Evolutionary conservation across 1,284 basidiomycete genomes (phyloP).

Genomic region (Earliella scabrosa): DNA sequence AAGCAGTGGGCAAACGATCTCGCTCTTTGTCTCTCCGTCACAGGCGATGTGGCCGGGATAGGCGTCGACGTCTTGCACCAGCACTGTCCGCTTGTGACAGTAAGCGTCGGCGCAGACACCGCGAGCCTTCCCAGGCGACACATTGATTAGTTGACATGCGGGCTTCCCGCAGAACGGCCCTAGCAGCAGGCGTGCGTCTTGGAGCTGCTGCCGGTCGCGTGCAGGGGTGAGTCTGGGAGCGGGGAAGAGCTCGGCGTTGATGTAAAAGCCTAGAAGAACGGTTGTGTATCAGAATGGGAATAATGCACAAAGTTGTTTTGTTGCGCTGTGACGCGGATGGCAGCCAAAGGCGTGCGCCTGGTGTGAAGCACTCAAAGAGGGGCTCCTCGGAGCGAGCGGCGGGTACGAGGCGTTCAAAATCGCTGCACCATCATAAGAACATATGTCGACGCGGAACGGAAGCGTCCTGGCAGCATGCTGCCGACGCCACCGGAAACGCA

Average conservation of each 20-base stretch:
- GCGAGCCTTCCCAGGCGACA: slow-evolving; percentile 55
- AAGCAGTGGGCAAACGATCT: slow-evolving; percentile 82
- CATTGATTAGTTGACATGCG: slow-evolving; percentile 82
- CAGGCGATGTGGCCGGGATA: slow-evolving; percentile 93
- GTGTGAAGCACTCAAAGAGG: no score
- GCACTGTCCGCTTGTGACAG: slow-evolving; percentile 52
- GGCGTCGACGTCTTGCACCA: slow-evolving; percentile 75
- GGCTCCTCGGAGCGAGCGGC: no score
- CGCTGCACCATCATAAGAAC: no score
- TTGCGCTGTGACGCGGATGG: neutral
- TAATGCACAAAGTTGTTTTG: slow-evolving; percentile 5
- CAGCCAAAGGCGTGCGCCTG: neutral
- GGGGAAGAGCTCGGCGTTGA: slow-evolving; percentile 69
- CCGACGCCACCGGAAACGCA: no score
- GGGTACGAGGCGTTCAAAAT: no score
- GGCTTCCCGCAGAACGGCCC: slow-evolving; percentile 90
- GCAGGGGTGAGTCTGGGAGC: slow-evolving; percentile 37
- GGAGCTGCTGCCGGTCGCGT: slow-evolving; percentile 1
- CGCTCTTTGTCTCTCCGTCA: slow-evolving; percentile 84
- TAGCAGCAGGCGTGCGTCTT: slow-evolving; percentile 53
- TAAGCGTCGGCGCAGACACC: slow-evolving; percentile 88
- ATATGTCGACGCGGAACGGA: no score
- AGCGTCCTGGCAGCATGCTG: no score
- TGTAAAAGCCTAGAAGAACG: slow-evolving; percentile 74
- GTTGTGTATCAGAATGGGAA: neutral